Evolutionary conservation across 202 grass and related monocot species (phyloP).

Genomic region (Hordeum pubiflorum): DNA sequence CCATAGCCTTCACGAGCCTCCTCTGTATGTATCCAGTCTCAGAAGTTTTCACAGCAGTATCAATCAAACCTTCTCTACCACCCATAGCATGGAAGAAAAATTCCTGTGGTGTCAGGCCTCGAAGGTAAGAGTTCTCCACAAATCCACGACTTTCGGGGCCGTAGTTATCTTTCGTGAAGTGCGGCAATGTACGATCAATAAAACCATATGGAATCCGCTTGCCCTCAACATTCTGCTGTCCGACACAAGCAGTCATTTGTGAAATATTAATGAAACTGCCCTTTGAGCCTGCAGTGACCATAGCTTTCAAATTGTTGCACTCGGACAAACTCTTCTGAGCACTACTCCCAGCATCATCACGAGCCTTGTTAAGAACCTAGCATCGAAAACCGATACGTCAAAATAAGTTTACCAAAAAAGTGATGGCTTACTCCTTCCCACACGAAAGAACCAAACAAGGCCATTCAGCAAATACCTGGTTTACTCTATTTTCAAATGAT

Average conservation of each 20-base stretch:
- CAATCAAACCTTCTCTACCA: conserved; percentile 97
- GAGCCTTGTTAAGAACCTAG: conserved; percentile 92
- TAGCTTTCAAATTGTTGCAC: conserved; percentile 97
- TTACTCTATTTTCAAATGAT: conserved; percentile 93
- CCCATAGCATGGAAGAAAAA: conserved; percentile 99
- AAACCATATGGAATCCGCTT: conserved; percentile 95
- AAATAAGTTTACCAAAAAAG: not conserved
- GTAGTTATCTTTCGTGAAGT: conserved; percentile 83
- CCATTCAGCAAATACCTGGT: conserved; percentile 52
- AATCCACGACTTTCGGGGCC: conserved; percentile 95
- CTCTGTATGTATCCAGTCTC: conserved; percentile 94
- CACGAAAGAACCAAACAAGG: not conserved
- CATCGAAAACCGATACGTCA: not conserved
- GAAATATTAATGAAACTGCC: conserved; percentile 96
- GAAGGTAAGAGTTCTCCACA: conserved; percentile 96
- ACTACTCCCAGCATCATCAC: conserved; percentile 95
- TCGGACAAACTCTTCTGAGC: conserved; percentile 96
- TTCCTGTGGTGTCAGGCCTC: conserved; percentile 85
- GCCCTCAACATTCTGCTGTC: conserved; percentile 95
- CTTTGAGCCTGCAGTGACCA: conserved; percentile 94
- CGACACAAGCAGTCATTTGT: conserved; percentile 99
- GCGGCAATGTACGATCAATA: conserved; percentile 68
- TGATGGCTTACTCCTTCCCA: not conserved
- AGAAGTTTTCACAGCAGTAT: conserved; percentile 97
- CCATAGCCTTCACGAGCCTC: conserved; percentile 95